Conservation (phyloP, 2,329 filamentous ascomycete species). For the Chaetomiaceae sp. region DNA sequence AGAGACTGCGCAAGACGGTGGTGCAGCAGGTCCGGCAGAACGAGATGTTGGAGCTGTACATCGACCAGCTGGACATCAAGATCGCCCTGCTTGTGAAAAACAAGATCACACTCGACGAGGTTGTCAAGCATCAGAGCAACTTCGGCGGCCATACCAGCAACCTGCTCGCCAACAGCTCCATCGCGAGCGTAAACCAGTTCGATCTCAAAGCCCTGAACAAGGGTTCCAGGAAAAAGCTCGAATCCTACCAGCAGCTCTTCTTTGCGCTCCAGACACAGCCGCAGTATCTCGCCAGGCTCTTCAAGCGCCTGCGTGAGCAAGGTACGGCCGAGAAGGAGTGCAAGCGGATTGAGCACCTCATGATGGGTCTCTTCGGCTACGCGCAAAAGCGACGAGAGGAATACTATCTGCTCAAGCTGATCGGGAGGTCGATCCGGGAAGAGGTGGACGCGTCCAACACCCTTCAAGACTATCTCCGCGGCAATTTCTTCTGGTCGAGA, state of each 20-base stretch:
- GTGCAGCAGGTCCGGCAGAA: slow-evolving; percentile 97
- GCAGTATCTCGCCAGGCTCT: slow-evolving; percentile 84
- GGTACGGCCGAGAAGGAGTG: slow-evolving; percentile 85
- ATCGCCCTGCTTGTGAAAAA: slow-evolving; percentile 98
- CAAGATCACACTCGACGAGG: slow-evolving; percentile 97
- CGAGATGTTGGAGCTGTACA: slow-evolving; percentile 94
- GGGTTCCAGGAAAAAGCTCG: slow-evolving; percentile 87
- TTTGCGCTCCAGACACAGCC: slow-evolving; percentile 96
- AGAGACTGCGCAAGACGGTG: slow-evolving; percentile 88
- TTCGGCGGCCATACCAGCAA: slow-evolving; percentile 85
- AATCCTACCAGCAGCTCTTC: slow-evolving; percentile 95
- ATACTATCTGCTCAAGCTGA: slow-evolving; percentile 88
- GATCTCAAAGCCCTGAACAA: slow-evolving; percentile 98
- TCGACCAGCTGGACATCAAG: slow-evolving; percentile 97
- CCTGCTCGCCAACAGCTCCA: slow-evolving; percentile 80
- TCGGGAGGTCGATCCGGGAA: slow-evolving; percentile 75
- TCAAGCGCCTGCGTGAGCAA: slow-evolving; percentile 75
- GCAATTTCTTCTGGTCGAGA: slow-evolving; percentile 90
- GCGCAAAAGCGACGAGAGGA: slow-evolving; percentile 95
- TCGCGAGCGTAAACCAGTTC: slow-evolving; percentile 84
- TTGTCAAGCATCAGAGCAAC: slow-evolving; percentile 93
- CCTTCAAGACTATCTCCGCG: slow-evolving; percentile 79
- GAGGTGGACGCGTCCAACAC: slow-evolving; percentile 69
- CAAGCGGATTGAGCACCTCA: slow-evolving; percentile 84
- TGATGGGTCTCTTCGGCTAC: slow-evolving; percentile 96